phyloP scores from a whole-genome alignment of 1,284 basidiomycete genomes.

The Austroboletus olivaceoglutinosus region DNA sequence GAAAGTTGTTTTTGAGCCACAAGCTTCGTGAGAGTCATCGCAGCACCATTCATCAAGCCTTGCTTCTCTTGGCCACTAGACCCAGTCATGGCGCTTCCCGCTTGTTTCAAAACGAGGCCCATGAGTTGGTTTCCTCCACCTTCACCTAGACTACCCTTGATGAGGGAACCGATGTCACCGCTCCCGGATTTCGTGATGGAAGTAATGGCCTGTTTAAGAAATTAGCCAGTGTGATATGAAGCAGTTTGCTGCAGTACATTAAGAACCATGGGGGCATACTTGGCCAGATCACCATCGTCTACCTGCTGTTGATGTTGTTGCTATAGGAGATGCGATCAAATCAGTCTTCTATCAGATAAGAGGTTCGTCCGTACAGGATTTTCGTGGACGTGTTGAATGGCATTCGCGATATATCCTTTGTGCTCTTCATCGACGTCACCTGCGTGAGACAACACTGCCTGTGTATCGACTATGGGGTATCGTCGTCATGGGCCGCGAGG shows the following conservation, averaged over 20 bases:
- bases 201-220: conserved; percentile 19
- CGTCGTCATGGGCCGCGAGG: conserved; percentile 1
- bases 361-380: conserved; percentile 14
- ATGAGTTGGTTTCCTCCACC: conserved; percentile 61
- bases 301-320: conserved; percentile 11
- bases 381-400: conserved; percentile 24
- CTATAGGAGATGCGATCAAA: conserved; percentile 1
- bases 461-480: conserved; percentile 51
- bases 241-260: conserved; percentile 9
- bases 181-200: conserved; percentile 19
- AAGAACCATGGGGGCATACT: conserved; percentile 24
- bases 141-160: conserved; percentile 39
- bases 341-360: background rate
- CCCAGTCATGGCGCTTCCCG: conserved; percentile 71
- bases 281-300: conserved; percentile 11
- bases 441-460: conserved; percentile 52
- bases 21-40: conserved; percentile 82
- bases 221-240: conserved; percentile 7
- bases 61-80: conserved; percentile 70
- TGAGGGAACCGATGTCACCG: conserved; percentile 13
- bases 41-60: conserved; percentile 78
- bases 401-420: conserved; percentile 15
- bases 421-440: conserved; percentile 8
- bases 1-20: conserved; percentile 66
- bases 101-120: conserved; percentile 81